Base-by-base conservation (phyloP, 257 asterid species). In the Linaria vulgaris region DNA sequence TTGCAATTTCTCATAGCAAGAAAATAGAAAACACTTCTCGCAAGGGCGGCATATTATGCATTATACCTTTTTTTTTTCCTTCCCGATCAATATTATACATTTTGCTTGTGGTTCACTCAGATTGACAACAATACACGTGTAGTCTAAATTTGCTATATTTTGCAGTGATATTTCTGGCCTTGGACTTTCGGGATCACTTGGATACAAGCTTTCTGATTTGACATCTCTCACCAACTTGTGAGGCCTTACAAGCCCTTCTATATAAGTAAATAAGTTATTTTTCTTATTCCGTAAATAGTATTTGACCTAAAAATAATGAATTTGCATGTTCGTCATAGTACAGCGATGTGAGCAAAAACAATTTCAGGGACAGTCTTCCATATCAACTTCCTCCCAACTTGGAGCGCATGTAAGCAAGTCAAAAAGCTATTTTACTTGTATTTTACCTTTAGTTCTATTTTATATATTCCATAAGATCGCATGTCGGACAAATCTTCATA, bases 291-390 rank as follows among this genome's bases (percentile, higher is more conserved):
- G 8, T 43, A 10, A 51, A 27, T 50, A 27, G 17, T 15, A 59
- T 59, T 39, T 66, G 62, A 58, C 72, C 41, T 41, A 68, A 41
- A 65, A 44, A 51, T 62, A 58, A 62, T 76, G 61, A 49, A 57
- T 71, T 68, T 68, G 5, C 41, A 34, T 34, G 72, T 73, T 76
- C 74, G 76, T 54, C 77, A 69, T 75, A 76, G 77, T 80, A 68
- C 87, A 85, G 92, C 80, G 94, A 85, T 72, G 46, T 85, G 75
- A 85, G 94, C 72, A 74, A 74, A 57, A 85, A 85, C 79, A 82
- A 82, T 48, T 78, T 82, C 70, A 72, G 69, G 59, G 79, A 74
- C 70, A 78, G 70, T 71, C 65, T 85, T 60, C 94, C 94, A 0
- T 85, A 78, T 69, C 87, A 80, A 63, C 89, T 85, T 69, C 94